Conservation (phyloP, 148 eudicot species). For the Bassia scoparia region DNA sequence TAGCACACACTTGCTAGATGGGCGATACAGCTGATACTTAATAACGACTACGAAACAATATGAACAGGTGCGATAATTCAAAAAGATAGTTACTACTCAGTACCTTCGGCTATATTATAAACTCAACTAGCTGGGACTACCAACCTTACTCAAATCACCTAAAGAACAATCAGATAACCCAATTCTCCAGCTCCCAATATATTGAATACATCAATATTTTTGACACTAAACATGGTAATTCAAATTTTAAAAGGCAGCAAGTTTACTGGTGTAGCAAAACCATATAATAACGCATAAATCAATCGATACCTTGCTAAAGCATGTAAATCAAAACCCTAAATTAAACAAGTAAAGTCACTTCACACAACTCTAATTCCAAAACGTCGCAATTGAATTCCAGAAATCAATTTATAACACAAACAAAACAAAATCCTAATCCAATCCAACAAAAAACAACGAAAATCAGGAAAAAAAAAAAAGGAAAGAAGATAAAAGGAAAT, state of each 20-base stretch:
- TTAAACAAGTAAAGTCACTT: neutral
- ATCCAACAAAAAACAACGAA: neutral
- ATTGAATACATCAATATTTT: neutral
- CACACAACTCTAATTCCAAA: too few species aligned
- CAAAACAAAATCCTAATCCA: neutral
- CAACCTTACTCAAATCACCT: neutral
- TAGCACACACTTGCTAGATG: too few species aligned
- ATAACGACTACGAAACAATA: too few species aligned
- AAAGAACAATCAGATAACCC: neutral
- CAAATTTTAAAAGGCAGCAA: neutral
- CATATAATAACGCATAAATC: neutral
- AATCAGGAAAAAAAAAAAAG: neutral
- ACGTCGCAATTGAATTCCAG: neutral
- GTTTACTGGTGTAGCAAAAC: neutral
- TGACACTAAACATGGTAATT: neutral
- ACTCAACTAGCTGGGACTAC: neutral
- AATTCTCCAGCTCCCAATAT: neutral
- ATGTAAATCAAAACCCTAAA: neutral
- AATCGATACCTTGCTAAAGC: neutral
- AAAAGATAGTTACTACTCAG: too few species aligned
- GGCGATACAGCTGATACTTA: too few species aligned
- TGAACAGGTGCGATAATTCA: too few species aligned
- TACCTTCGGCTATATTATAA: too few species aligned
- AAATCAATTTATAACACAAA: neutral
- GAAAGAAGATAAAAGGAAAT: constrained; percentile 5